Base-by-base conservation (phyloP, 495 filamentous ascomycete genomes). In the Margaritispora aquatica region DNA sequence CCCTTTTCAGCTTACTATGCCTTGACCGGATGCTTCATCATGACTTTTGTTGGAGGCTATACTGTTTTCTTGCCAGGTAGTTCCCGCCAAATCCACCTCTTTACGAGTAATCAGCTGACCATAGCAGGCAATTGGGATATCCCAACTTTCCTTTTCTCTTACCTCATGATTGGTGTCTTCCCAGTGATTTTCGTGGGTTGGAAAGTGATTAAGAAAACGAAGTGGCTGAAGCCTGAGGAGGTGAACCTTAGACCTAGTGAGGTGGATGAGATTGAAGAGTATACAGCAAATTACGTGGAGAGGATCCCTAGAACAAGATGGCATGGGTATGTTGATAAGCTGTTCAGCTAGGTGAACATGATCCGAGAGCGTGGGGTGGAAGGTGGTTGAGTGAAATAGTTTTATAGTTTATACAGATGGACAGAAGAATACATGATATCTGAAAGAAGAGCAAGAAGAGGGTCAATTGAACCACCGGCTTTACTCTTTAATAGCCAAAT, bases 41-140 rank as follows among this genome's bases (percentile, higher is more conserved):
- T 92, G 86, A 77, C 83, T 8, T 86, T 92, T 63, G 79, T 90
- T 8, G 80, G 85, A 2, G 89, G 89, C 0, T 94, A 91, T 61
- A 80, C 80, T 0, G 88, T 91, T 11, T 94, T 94, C 64, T 66
- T 91, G 41, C 82, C 82, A 0, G 87, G 84, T 58, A 54, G 1
- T 22, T 24, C 24, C 11, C 47, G 10, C n/a, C 20, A 23, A 2
- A 23, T 23, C 24, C 5, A 19, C 13, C 29, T 3, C 9, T 24
- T 48, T 57, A 19, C 38, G 13, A 8, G 24, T 3, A 24, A 24
- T 24, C 26, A 7, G 21, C 47, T 50, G 24, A 50, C 47, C 29
- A 13, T 21, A 8, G 51, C 19, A 61, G 52, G 41, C 1, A 75
- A 82, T 1, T 92, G 89, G 88, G 77, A 86, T 51, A 63, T 92